Percentiles rank a stretch among this genome's conserved stretches.
Conservation (phyloP, 352 stramenopile genomes). For the Globisporangium spinosum region DNA sequence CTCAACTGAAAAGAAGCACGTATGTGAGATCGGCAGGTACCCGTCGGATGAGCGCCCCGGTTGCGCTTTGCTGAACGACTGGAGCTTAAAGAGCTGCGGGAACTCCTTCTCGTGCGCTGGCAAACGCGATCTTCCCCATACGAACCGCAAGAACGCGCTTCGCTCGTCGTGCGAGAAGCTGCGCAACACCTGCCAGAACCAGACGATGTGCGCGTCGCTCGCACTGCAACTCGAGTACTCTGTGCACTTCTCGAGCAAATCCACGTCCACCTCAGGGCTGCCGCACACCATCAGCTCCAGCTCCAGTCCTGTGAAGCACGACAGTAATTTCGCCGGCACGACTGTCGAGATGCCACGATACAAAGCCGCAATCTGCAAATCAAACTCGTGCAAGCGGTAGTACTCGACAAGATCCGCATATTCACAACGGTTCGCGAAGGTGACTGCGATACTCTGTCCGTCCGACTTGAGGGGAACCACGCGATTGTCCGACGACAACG, state of each 20-base stretch:
- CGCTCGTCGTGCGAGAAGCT: slow-evolving; percentile 82
- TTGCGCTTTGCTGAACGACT: slow-evolving; percentile 75
- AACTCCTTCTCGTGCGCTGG: slow-evolving; percentile 81
- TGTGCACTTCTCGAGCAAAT: slow-evolving; percentile 73
- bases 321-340: slow-evolving; percentile 62
- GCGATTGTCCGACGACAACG: slow-evolving; percentile 79
- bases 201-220: slow-evolving; percentile 75
- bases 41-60: slow-evolving; percentile 41
- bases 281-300: slow-evolving; percentile 86
- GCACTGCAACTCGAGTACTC: slow-evolving; percentile 84
- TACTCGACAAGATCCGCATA: slow-evolving; percentile 81
- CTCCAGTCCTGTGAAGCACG: slow-evolving; percentile 79
- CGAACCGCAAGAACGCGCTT: slow-evolving; percentile 87
- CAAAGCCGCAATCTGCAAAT: slow-evolving; percentile 41
- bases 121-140: slow-evolving; percentile 89
- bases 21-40: slow-evolving; percentile 96
- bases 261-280: slow-evolving; percentile 74
- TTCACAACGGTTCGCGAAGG: slow-evolving; percentile 70
- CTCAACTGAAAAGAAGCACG: slow-evolving; percentile 98
- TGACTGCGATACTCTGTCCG: slow-evolving; percentile 67
- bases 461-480: slow-evolving; percentile 66
- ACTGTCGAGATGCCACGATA: slow-evolving; percentile 72
- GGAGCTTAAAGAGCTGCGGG: slow-evolving; percentile 90
- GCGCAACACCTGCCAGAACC: slow-evolving; percentile 83
- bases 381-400: slow-evolving; percentile 77